A percentile compares a stretch with the other conserved stretches of the same genome.
These are phyloP conservation scores for Byssothecium circinans DNA, from an alignment of 2,329 filamentous ascomycete genomes.

Conservation along the genomic window DNA sequence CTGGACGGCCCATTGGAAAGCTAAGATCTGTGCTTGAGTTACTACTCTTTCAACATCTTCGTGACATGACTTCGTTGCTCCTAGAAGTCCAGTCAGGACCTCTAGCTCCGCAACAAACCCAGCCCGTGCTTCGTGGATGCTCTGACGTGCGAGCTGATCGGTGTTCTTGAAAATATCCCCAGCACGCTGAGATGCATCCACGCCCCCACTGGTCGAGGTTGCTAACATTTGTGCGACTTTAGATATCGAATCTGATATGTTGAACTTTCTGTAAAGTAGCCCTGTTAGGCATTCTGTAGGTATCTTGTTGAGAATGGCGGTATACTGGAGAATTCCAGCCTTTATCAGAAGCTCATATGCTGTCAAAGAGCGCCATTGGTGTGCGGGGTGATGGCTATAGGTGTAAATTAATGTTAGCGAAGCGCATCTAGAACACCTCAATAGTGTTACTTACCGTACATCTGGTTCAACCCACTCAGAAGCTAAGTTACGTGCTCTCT, in stretches of 20 bases:
- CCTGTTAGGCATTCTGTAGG: neutral
- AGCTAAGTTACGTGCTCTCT: neutral
- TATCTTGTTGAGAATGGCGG: too few species aligned
- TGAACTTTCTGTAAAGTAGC: neutral
- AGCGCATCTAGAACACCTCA: too few species aligned
- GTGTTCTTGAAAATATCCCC: neutral
- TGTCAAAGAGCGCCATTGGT: conserved; percentile 1
- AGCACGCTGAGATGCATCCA: neutral
- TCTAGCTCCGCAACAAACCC: neutral
- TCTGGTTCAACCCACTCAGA: neutral
- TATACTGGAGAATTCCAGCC: neutral
- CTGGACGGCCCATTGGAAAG: neutral
- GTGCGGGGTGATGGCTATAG: too few species aligned
- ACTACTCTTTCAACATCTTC: neutral
- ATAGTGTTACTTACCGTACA: neutral
- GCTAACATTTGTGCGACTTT: neutral
- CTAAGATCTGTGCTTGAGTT: conserved; percentile 3
- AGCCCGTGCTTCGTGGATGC: neutral
- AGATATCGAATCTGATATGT: neutral
- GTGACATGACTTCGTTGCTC: neutral
- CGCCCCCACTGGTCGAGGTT: neutral
- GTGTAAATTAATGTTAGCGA: too few species aligned
- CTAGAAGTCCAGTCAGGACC: neutral
- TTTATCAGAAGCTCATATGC: neutral
- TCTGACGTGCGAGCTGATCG: neutral